These are phyloP conservation scores for Dactylellina parvicollis DNA, from an alignment of 2,329 filamentous ascomycete species.

Conservation along the genomic window DNA sequence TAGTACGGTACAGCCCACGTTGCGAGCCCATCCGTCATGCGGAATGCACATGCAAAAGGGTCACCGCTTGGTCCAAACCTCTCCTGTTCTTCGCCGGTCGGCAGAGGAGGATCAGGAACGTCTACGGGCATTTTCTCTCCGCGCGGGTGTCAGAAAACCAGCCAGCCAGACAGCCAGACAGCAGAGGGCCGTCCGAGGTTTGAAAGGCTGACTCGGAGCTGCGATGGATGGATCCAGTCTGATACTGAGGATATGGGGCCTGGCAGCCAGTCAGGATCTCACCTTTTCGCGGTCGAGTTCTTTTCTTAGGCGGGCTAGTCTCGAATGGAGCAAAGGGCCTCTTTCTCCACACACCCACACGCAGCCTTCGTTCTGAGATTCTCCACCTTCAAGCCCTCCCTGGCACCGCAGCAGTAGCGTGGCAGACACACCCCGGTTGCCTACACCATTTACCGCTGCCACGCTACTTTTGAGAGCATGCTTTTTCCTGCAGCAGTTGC, in stretches of 20 bases:
- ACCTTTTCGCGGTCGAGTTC: neutral
- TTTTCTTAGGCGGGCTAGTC: slow-evolving; percentile 25
- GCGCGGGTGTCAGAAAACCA: no score
- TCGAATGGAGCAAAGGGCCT: slow-evolving; percentile 21
- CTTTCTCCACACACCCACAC: slow-evolving; percentile 29
- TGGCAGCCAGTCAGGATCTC: neutral
- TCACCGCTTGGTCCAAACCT: slow-evolving; percentile 20
- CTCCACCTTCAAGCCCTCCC: slow-evolving; percentile 50
- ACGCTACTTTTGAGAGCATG: slow-evolving; percentile 53
- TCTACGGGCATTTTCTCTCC: no score
- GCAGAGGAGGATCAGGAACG: no score
- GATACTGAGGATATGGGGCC: no score
- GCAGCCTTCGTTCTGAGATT: neutral
- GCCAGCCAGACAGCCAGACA: no score
- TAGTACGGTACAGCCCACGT: slow-evolving; percentile 48
- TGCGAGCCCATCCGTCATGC: slow-evolving; percentile 16
- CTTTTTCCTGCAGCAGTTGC: slow-evolving; percentile 18
- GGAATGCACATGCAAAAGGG: slow-evolving; percentile 18
- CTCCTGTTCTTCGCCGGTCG: no score
- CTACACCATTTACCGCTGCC: slow-evolving; percentile 55
- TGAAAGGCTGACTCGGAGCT: neutral
- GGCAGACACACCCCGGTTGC: slow-evolving; percentile 54
- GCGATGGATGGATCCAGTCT: slow-evolving; percentile 13
- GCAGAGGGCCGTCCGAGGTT: no score
- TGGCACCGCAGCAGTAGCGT: slow-evolving; percentile 53